Evolutionary conservation across 108 stramenopile genomes (phyloP).

Genomic region (Epipyxis sp.): DNA sequence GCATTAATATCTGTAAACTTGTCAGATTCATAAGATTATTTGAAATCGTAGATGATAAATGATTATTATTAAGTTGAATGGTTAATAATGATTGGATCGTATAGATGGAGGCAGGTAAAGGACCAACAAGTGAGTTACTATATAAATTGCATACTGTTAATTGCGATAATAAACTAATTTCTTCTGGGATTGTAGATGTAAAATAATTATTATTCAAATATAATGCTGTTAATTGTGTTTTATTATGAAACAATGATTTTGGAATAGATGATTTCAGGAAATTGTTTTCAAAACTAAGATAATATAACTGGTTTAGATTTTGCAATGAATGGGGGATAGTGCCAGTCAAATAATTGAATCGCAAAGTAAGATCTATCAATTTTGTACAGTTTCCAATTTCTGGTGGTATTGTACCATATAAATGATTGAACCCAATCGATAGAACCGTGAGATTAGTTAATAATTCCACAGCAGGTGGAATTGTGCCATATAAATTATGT

Average conservation of each 20-base stretch:
- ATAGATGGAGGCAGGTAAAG: neutral
- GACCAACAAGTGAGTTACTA: neutral
- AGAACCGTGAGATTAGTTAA: neutral
- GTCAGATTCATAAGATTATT: neutral
- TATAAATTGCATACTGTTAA: neutral
- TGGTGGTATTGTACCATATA: neutral
- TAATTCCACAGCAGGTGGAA: neutral
- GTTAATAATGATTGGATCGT: neutral
- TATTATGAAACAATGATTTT: neutral
- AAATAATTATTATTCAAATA: neutral
- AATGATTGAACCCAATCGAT: neutral
- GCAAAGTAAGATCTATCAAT: neutral
- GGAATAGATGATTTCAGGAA: neutral
- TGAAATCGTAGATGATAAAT: neutral
- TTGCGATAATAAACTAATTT: neutral
- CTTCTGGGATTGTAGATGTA: neutral
- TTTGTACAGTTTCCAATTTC: neutral
- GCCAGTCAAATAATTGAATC: neutral
- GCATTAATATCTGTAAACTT: neutral
- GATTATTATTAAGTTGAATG: neutral
- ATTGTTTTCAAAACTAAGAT: neutral
- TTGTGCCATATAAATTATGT: neutral
- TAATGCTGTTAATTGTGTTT: neutral
- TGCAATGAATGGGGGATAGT: neutral
- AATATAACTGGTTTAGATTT: neutral